phyloP scores from a whole-genome alignment of 225 moss, liverwort and hornwort genomes.

The Rhytidiadelphus loreus region DNA sequence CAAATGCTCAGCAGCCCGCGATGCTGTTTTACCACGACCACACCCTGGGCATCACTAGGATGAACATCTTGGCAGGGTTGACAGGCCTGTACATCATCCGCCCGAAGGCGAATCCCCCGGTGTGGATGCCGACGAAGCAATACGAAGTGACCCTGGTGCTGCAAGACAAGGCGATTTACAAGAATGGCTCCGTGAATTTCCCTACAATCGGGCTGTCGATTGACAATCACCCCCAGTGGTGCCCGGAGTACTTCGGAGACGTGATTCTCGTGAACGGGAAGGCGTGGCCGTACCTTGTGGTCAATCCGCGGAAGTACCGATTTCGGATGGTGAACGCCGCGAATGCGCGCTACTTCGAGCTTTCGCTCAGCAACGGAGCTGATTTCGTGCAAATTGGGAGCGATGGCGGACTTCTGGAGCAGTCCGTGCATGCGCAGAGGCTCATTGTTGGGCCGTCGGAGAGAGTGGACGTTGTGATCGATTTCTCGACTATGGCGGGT shows the following conservation, averaged over 20 bases:
- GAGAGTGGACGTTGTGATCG: conserved; percentile 47
- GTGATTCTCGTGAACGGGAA: conserved; percentile 57
- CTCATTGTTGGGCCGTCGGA: conserved; percentile 36
- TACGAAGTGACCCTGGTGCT: conserved; percentile 16
- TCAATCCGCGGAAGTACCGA: conserved; percentile 43
- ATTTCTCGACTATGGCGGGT: conserved; percentile 28
- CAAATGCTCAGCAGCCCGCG: conserved; percentile 24
- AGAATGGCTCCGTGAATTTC: conserved; percentile 50
- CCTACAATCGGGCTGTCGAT: conserved; percentile 33
- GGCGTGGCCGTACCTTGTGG: conserved; percentile 57
- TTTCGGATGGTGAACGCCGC: conserved; percentile 43
- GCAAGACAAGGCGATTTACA: conserved; percentile 18
- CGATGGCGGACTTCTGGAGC: conserved; percentile 45
- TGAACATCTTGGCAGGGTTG: conserved; percentile 51
- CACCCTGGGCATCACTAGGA: conserved; percentile 42
- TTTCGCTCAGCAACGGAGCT: conserved; percentile 17
- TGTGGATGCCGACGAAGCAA: conserved; percentile 7
- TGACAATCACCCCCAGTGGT: conserved; percentile 49
- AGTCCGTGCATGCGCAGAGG: neutral
- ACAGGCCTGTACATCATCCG: conserved; percentile 36
- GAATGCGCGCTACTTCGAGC: conserved; percentile 47
- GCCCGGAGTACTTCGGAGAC: conserved; percentile 75
- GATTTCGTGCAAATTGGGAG: conserved; percentile 47
- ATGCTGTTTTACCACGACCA: conserved; percentile 83
- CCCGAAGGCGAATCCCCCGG: neutral